These are phyloP conservation scores for Nicotiana tomentosiformis DNA, from an alignment of 257 asterid species.

Conservation along the genomic window DNA sequence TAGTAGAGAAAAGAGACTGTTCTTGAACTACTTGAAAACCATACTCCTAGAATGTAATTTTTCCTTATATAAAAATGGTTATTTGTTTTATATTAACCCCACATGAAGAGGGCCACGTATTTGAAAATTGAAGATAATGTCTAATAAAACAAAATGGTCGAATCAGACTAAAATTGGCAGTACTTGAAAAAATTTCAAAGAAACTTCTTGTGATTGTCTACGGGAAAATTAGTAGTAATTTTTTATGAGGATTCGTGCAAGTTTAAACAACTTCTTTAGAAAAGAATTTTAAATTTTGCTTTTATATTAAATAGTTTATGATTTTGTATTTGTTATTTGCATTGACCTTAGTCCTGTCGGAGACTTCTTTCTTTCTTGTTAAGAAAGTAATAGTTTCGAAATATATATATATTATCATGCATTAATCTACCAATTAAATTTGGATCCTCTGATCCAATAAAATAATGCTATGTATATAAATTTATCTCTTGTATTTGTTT, in stretches of 20 bases:
- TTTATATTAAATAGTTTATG: not conserved
- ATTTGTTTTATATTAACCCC: not conserved
- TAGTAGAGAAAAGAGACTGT: not conserved
- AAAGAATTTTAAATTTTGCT: not conserved
- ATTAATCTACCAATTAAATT: not conserved
- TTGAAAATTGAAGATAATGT: not conserved
- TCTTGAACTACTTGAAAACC: not conserved
- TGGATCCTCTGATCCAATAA: not conserved
- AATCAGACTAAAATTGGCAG: not conserved
- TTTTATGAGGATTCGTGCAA: conserved; percentile 2
- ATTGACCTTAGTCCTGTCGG: not conserved
- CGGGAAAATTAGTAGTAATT: not conserved
- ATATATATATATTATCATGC: not conserved
- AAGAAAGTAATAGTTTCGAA: not conserved
- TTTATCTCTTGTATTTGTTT: not conserved
- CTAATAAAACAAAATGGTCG: not conserved
- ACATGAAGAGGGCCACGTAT: not conserved
- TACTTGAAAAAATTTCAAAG: not conserved
- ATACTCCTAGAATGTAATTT: too few species aligned
- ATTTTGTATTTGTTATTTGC: not conserved
- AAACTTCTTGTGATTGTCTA: conserved; percentile 14
- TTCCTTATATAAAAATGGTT: not conserved
- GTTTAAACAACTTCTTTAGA: conserved; percentile 4
- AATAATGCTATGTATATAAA: not conserved
- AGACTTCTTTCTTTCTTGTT: not conserved